Percentiles rank a stretch among this genome's conserved stretches.
Evolutionary conservation across 2,329 filamentous ascomycete genomes (phyloP).

Genomic region (Alternaria sp.): DNA sequence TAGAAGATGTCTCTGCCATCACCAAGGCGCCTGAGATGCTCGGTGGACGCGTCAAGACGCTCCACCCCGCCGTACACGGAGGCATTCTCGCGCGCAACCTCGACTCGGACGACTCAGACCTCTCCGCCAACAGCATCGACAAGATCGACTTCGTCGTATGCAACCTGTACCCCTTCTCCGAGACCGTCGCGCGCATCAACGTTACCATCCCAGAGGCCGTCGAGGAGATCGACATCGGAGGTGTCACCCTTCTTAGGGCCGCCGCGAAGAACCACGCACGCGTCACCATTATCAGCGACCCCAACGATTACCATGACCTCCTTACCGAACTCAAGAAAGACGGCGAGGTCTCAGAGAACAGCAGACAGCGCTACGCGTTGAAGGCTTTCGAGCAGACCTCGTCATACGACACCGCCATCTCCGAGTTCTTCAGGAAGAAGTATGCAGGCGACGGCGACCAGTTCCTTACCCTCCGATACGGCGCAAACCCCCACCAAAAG

Average conservation of each 20-base stretch:
- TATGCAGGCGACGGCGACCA: conserved; percentile 87
- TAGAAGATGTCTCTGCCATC: conserved; percentile 98
- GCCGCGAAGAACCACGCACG: conserved; percentile 97
- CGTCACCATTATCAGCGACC: conserved; percentile 95
- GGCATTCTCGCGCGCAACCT: conserved; percentile 94
- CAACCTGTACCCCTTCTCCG: conserved; percentile 99
- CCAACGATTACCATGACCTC: conserved; percentile 91
- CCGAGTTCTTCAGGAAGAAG: conserved; percentile 96
- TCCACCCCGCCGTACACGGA: conserved; percentile 85
- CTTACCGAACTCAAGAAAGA: conserved; percentile 85
- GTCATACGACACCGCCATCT: conserved; percentile 93
- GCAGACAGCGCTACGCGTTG: conserved; percentile 86
- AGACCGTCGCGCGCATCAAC: conserved; percentile 95
- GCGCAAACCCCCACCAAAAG: conserved; percentile 98
- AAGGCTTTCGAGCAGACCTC: conserved; percentile 99
- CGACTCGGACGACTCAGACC: conserved; percentile 94
- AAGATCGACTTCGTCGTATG: conserved; percentile 67
- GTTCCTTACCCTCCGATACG: conserved; percentile 87
- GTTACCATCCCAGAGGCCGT: conserved; percentile 96
- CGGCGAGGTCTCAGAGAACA: conserved; percentile 84
- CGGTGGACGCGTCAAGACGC: conserved; percentile 88
- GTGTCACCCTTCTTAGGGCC: conserved; percentile 93
- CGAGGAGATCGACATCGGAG: conserved; percentile 97
- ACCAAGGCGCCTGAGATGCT: conserved; percentile 96
- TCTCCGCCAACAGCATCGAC: conserved; percentile 60